These are phyloP conservation scores for Penicillium sp. DNA, from an alignment of 2,329 filamentous ascomycete species.

Conservation along the genomic window DNA sequence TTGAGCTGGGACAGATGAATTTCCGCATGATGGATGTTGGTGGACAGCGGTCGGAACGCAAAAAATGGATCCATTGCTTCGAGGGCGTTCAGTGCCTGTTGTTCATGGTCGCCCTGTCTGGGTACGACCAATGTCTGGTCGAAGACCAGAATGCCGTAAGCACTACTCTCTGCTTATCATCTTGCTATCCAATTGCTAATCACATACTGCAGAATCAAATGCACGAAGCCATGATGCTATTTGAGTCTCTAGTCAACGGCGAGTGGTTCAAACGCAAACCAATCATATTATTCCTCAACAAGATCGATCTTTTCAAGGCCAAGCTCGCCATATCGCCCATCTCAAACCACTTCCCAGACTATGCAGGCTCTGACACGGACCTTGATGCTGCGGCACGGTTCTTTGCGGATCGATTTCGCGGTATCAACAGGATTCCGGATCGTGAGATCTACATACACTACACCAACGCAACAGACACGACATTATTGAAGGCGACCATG, in stretches of 20 bases:
- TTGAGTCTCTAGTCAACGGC: constrained; percentile 80
- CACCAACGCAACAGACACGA: constrained; percentile 63
- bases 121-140: constrained; percentile 92
- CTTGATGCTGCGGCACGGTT: constrained; percentile 74
- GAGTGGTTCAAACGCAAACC: constrained; percentile 82
- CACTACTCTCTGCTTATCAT: constrained; percentile 16
- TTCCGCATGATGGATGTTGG: constrained; percentile 98
- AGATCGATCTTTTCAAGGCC: constrained; percentile 79
- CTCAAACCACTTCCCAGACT: constrained; percentile 73
- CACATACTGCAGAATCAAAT: constrained; percentile 68
- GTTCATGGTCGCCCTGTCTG: constrained; percentile 91
- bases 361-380: constrained; percentile 67
- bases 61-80: constrained; percentile 98
- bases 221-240: constrained; percentile 84
- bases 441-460: constrained; percentile 60
- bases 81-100: constrained; percentile 89
- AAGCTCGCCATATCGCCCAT: constrained; percentile 71
- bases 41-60: constrained; percentile 85
- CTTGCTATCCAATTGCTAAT: constrained; percentile 3
- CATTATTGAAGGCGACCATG: constrained; percentile 82
- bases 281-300: constrained; percentile 81
- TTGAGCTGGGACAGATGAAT: constrained; percentile 85
- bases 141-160: constrained; percentile 94
- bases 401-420: constrained; percentile 76
- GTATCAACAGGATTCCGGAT: constrained; percentile 63